Evolutionary conservation across 306 rosid genomes (phyloP).

Genomic region (Inga oerstediana): DNA sequence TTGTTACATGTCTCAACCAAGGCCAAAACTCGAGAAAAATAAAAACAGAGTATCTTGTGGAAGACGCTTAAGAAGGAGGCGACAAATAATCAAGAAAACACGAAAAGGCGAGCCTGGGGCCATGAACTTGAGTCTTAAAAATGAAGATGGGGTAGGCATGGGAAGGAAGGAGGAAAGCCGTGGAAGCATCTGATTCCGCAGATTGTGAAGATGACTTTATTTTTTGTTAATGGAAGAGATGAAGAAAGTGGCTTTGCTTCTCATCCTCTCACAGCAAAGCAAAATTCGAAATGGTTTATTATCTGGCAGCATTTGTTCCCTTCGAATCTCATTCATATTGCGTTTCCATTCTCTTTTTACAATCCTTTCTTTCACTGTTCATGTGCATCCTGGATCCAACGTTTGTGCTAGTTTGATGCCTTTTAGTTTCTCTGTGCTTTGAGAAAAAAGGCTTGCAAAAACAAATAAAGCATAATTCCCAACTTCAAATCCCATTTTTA

Average conservation of each 20-base stretch:
- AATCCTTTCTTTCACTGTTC: slow-evolving; percentile 29
- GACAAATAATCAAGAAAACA: background rate
- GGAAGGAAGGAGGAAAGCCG: slow-evolving; percentile 40
- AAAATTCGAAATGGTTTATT: slow-evolving; percentile 50
- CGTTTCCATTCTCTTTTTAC: slow-evolving; percentile 36
- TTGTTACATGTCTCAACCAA: background rate
- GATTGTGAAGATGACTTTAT: slow-evolving; percentile 37
- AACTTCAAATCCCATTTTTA: background rate
- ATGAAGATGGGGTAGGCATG: slow-evolving; percentile 27
- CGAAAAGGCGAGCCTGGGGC: background rate
- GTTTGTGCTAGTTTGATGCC: slow-evolving; percentile 19
- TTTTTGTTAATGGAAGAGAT: slow-evolving; percentile 34
- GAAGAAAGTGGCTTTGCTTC: slow-evolving; percentile 58
- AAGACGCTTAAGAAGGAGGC: background rate
- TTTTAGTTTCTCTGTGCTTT: slow-evolving; percentile 15
- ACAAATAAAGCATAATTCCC: background rate
- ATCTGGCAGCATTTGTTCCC: slow-evolving; percentile 62
- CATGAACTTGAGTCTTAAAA: background rate
- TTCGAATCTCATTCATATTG: slow-evolving; percentile 48
- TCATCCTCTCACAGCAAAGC: slow-evolving; percentile 47
- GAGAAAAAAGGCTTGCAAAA: background rate
- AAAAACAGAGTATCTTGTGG: background rate
- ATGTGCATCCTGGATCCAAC: slow-evolving; percentile 15
- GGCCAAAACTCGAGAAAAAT: background rate
- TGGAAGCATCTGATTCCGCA: slow-evolving; percentile 70